Conservation (phyloP, 2,329 filamentous ascomycete species). For the Ophiobolus disseminans region DNA sequence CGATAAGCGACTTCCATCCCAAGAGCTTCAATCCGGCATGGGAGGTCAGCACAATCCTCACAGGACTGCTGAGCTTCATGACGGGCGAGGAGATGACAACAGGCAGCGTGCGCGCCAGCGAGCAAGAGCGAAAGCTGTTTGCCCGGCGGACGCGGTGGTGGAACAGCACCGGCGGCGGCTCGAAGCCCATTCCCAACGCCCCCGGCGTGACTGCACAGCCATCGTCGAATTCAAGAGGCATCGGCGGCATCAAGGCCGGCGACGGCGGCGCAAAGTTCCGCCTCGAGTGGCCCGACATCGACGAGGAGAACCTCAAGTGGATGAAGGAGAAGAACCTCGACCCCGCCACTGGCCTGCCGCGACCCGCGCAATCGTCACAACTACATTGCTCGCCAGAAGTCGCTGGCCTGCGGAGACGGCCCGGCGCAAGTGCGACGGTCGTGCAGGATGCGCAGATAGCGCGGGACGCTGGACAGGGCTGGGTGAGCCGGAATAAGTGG, state of each 20-base stretch:
- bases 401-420: constrained; percentile 70
- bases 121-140: constrained; percentile 78
- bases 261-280: constrained; percentile 92
- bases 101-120: constrained; percentile 79
- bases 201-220: constrained; percentile 41
- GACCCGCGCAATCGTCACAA: constrained; percentile 58
- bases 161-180: constrained; percentile 93
- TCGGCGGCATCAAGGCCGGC: constrained; percentile 81
- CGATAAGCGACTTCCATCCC: constrained; percentile 96
- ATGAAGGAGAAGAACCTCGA: constrained; percentile 86
- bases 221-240: constrained; percentile 59
- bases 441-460: constrained; percentile 81
- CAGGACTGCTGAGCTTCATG: constrained; percentile 96
- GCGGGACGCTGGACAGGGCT: constrained; percentile 79
- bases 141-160: constrained; percentile 87
- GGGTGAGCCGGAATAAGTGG: constrained; percentile 81
- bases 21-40: constrained; percentile 98
- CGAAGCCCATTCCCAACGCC: constrained; percentile 54
- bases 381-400: constrained; percentile 67
- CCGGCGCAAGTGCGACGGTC: constrained; percentile 65
- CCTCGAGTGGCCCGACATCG: constrained; percentile 86
- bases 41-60: constrained; percentile 96
- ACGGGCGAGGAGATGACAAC: constrained; percentile 99
- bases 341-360: constrained; percentile 71
- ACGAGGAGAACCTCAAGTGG: constrained; percentile 90